Evolutionary conservation across 1,139 yeast genomes (phyloP).

Genomic region (Blastobotrys aristatus): DNA sequence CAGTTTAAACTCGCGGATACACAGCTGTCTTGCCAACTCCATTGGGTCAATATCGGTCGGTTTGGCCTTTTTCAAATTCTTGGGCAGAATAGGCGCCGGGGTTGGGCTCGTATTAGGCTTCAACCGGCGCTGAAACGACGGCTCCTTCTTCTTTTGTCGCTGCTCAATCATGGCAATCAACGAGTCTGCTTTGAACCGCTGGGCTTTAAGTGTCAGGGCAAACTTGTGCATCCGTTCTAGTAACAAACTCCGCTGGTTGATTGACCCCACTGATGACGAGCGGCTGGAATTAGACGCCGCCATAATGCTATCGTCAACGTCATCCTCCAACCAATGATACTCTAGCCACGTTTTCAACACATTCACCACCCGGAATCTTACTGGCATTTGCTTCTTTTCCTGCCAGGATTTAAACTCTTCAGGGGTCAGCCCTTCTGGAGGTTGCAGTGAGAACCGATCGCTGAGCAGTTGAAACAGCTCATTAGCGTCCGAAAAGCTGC

Average conservation of each 20-base stretch:
- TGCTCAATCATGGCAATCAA: conserved; percentile 25
- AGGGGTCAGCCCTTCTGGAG: conserved; percentile 83
- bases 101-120: conserved; percentile 22
- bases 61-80: conserved; percentile 25
- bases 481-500: conserved; percentile 66
- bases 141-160: conserved; percentile 26
- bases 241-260: conserved; percentile 32
- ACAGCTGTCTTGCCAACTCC: conserved; percentile 80
- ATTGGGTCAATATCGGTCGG: conserved; percentile 59
- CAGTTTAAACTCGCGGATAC: conserved; percentile 68
- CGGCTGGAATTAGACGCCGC: not conserved
- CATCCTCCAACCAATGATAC: conserved; percentile 70
- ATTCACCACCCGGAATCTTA: conserved; percentile 63
- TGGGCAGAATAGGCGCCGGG: conserved; percentile 29
- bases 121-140: conserved; percentile 24
- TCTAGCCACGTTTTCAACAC: conserved; percentile 68
- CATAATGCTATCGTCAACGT: conserved; percentile 35
- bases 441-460: conserved; percentile 63
- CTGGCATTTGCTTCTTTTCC: conserved; percentile 59
- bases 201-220: conserved; percentile 46
- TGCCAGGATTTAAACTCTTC: conserved; percentile 84
- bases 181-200: conserved; percentile 40
- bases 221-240: conserved; percentile 53
- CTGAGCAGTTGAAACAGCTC: conserved; percentile 61
- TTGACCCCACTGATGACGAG: conserved; percentile 1